These are phyloP conservation scores for Castanea mollissima DNA, from an alignment of 306 rosid genomes.

Conservation along the genomic window DNA sequence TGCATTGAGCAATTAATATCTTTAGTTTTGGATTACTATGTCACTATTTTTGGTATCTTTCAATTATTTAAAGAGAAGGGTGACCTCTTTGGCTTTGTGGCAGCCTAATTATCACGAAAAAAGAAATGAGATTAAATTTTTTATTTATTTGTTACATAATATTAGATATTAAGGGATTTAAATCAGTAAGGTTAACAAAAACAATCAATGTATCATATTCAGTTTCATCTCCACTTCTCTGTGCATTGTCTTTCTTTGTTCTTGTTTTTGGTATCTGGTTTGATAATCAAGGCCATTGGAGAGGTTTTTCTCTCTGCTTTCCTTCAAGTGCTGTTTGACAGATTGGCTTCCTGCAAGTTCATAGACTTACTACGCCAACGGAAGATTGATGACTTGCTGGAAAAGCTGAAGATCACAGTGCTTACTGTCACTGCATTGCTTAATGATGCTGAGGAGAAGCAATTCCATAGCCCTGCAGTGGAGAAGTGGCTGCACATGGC, in stretches of 20 bases:
- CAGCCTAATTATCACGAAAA: no score
- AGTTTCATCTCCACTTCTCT: no score
- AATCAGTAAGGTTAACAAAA: no score
- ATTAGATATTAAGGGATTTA: no score
- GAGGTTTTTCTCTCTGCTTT: slow-evolving; percentile 39
- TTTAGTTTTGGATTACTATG: no score
- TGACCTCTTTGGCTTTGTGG: no score
- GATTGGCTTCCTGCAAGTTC: slow-evolving; percentile 35
- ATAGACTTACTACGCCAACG: slow-evolving; percentile 4
- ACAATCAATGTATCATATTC: background rate
- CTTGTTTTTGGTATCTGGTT: background rate
- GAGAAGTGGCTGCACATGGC: slow-evolving; percentile 34
- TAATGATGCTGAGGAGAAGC: slow-evolving; percentile 37
- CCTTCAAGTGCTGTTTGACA: slow-evolving; percentile 32
- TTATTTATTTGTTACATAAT: no score
- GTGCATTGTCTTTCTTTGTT: no score
- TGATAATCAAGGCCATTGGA: slow-evolving; percentile 21
- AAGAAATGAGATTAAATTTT: no score
- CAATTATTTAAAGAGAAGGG: no score
- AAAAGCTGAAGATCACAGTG: slow-evolving; percentile 25
- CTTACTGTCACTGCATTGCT: slow-evolving; percentile 25
- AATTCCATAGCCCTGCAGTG: slow-evolving; percentile 25
- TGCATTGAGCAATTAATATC: background rate
- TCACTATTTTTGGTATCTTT: no score
- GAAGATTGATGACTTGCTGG: slow-evolving; percentile 24